These are phyloP conservation scores for Raphanus hybrid DNA, from an alignment of 441 rosid genomes.

Conservation along the genomic window DNA sequence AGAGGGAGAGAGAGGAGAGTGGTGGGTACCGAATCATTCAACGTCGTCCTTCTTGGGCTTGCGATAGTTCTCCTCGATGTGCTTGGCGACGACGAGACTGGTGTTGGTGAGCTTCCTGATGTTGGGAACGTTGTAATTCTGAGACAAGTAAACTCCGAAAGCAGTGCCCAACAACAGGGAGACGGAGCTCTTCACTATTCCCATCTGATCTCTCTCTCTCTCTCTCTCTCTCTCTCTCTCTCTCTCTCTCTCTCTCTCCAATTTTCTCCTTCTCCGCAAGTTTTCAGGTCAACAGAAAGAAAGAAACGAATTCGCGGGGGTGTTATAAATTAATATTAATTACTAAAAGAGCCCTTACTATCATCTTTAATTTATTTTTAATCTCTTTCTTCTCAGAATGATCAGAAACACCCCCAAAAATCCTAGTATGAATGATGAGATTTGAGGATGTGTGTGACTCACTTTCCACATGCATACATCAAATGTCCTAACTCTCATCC, in stretches of 20 bases:
- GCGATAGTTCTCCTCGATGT: conserved; percentile 65
- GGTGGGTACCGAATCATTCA: conserved; percentile 33
- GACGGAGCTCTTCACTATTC: conserved; percentile 57
- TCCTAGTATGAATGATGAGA: too few species aligned
- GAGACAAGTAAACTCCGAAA: conserved; percentile 64
- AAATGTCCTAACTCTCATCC: not conserved
- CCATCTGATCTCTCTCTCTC: conserved; percentile 44
- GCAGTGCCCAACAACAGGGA: conserved; percentile 55
- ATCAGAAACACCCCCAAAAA: conserved; percentile 1
- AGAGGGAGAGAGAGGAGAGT: not conserved
- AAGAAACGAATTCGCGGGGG: not conserved
- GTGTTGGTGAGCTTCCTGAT: conserved; percentile 57
- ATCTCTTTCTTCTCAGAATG: not conserved
- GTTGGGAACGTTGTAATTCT: conserved; percentile 74
- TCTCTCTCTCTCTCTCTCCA: not conserved
- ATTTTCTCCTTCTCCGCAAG: not conserved
- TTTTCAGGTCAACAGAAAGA: not conserved
- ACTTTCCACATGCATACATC: not conserved
- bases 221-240: not conserved
- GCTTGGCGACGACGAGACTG: conserved; percentile 57
- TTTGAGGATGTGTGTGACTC: not conserved
- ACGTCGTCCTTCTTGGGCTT: conserved; percentile 61
- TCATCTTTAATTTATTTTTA: not conserved
- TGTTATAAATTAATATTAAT: not conserved
- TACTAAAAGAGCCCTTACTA: not conserved